Conservation (phyloP, 2,329 filamentous ascomycete species). For the Lecanoromycetidae sp. region DNA sequence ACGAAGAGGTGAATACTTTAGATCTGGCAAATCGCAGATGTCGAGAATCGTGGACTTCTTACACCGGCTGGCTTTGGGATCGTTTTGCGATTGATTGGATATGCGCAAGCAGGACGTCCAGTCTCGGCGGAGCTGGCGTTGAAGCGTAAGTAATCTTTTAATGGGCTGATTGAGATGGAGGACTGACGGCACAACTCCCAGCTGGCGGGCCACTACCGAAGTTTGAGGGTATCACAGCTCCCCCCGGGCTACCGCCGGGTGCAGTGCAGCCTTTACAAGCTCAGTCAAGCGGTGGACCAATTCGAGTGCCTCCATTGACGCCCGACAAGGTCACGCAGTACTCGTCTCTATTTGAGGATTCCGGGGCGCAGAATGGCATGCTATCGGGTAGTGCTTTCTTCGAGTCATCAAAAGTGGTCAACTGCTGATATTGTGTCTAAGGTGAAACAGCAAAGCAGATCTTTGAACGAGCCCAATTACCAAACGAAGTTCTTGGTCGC, state of each 20-base stretch:
- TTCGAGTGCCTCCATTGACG: conserved; percentile 78
- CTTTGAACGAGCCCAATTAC: conserved; percentile 82
- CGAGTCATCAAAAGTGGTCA: neutral
- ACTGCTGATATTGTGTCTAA: conserved; percentile 21
- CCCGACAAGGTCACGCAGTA: conserved; percentile 87
- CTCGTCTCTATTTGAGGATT: conserved; percentile 78
- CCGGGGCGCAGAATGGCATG: conserved; percentile 61
- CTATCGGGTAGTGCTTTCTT: conserved; percentile 46
- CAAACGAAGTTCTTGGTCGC: conserved; percentile 80
- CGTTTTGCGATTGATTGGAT: conserved; percentile 85
- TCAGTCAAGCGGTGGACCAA: conserved; percentile 41
- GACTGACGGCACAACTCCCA: conserved; percentile 1
- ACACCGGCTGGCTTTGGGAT: conserved; percentile 88
- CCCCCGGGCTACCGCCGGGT: conserved; percentile 41
- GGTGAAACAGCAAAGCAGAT: conserved; percentile 85
- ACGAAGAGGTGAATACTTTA: conserved; percentile 31
- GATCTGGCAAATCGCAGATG: conserved; percentile 99
- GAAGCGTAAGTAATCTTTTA: conserved; percentile 43
- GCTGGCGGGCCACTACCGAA: conserved; percentile 70
- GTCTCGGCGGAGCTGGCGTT: conserved; percentile 72
- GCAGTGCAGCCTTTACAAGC: conserved; percentile 23
- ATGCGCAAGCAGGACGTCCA: conserved; percentile 78
- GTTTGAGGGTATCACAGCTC: conserved; percentile 66
- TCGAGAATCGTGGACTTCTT: conserved; percentile 85
- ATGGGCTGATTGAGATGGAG: neutral